Evolutionary conservation across 768 basidiomycete species (phyloP), one percentile per base, ranked within the genome.

Genomic region (Saitozyma sp.): DNA sequence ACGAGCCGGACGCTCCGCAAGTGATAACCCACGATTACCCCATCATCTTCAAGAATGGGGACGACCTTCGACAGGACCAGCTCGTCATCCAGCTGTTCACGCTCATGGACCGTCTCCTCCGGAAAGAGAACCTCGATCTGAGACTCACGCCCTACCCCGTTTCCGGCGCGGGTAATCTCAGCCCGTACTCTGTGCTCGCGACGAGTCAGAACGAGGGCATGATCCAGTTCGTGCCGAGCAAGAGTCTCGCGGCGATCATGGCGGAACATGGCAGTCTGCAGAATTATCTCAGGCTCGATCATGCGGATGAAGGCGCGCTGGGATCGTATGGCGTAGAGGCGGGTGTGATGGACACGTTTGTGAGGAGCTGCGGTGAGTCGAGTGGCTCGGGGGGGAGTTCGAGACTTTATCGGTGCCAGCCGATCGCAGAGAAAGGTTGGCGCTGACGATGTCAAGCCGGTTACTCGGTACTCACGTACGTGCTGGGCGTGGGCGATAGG

Each of bases 31-130:
- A 67, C 8, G 90, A 93, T 75, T 98, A 89, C 78, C 90, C 94
- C 0, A 85, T 97, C 56, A 98, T 99, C 63, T 97, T 98, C 84
- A 99, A 98, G 80, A 94, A 97, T 69, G 96, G 96, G 13, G 96
- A 98, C 75, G 96, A 99, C 75, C 89, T 98, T 84, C 88, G 96
- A 19, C 96, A 99, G 79, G 96, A 99, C 76, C 96, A 99, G 78
- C 86, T 99, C 43, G 94, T 98, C 37, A 89, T 98, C 54, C 96
- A 99, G 79, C 84, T 98, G n/a, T 94, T 99, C 79, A 96, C 93
- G 14, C 86, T 99, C 37, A 99, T 99, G 96, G 93, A 99, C 76
- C 84, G 90, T 53, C 80, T 99, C 29, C 80, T 98, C 64, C 83
- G 92, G 61, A 95, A 94, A 80, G 96, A 98, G 82, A 96, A 96